Base-by-base conservation (phyloP, 2,329 filamentous ascomycete genomes). In the Cadophora gregata region DNA sequence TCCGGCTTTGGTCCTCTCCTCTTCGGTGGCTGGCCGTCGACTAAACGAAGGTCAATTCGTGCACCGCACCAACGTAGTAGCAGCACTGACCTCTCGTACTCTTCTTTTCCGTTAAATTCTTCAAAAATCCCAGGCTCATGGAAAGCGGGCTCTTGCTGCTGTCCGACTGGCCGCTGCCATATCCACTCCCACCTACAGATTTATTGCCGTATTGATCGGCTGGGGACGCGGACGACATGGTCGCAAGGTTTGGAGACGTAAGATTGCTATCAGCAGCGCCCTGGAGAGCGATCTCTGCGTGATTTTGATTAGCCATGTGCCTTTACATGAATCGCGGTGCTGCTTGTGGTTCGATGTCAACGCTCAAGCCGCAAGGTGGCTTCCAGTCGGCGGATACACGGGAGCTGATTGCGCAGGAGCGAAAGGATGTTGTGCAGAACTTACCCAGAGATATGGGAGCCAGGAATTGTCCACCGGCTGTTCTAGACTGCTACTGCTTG, bases 1-100 rank as follows among this genome's bases (percentile, higher is more conserved):
- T 98, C 96, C 24, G 96, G 96, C 78, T 98, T 98, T 0, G 96
- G 96, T 1, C 96, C 96, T 79, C 96, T 88, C 72, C 93, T 88
- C 81, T 98, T 99, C 2, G 93, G 88, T 9, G 91, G 85, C 75
- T 96, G 90, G 55, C 93, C 94, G 82, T 97, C 94, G 90, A 66
- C 66, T 70, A 47, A 63, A 27, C 25, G 21, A 47, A 36, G 59
- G 50, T 71, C 63, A 73, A 67, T 47, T 33, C 47, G 3, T 24
- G 50, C 65, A 59, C 27, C 25, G 62, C 19, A 47, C 51, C 50
- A 38, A 10, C 10, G 9, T 47, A 21, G 58, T 3, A 24, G 12
- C 27, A 38, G 48, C 25, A 53, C 78, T 75, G 79, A 93, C 91
- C 90, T 84, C 91, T 85, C n/a, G 90, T 93, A 14, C 86, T 86